Evolutionary conservation across 306 rosid genomes (phyloP), one percentile per base, ranked within the genome.

Genomic region (Oxytropis ochrocephala): DNA sequence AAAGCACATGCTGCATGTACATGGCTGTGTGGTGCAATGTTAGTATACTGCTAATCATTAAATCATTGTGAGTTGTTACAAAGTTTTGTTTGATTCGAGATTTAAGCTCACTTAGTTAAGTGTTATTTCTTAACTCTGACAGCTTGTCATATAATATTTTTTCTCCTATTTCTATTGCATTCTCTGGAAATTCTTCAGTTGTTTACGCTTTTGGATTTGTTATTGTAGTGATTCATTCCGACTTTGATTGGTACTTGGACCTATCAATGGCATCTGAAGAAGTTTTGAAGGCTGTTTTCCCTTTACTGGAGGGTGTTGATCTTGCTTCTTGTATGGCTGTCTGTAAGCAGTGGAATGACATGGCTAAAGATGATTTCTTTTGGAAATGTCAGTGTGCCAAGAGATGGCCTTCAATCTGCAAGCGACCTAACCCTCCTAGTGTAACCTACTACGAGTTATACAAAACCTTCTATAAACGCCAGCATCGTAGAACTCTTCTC

Each of bases 331-430:
- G 91, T 70, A 89, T 95, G 96, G 81, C 50, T 67, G 97, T 91
- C 35, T 85, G 84, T 75, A 89, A 78, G 88, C 95, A 80, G 63
- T 95, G 97, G 99, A 95, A 85, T 72, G 88, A 83, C 62, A 51
- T 85, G 32, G 97, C 92, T 18, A 76, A 74, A 49, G 97, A 91
- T 70, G 99, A 91, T 80, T 95, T 83, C 88, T 85, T 91, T 32
- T 95, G 97, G 97, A 95, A 95, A 78, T 87, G 99, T 71, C 16
- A 70, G 17, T 91, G 96, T 75, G 92, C 89, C 74, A 85, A 87
- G 85, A 88, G 85, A 75, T 91, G 99, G 97, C 99, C 99, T 53
- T 95, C 99, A 5, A 80, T 85, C 65, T 89, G 95, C 95, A 95
- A 85, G 85, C 80, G 55, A 46, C 85, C 91, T 48, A 77, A 81